These are phyloP conservation scores for Boehmeria nivea DNA, from an alignment of 306 rosid species.

Conservation along the genomic window DNA sequence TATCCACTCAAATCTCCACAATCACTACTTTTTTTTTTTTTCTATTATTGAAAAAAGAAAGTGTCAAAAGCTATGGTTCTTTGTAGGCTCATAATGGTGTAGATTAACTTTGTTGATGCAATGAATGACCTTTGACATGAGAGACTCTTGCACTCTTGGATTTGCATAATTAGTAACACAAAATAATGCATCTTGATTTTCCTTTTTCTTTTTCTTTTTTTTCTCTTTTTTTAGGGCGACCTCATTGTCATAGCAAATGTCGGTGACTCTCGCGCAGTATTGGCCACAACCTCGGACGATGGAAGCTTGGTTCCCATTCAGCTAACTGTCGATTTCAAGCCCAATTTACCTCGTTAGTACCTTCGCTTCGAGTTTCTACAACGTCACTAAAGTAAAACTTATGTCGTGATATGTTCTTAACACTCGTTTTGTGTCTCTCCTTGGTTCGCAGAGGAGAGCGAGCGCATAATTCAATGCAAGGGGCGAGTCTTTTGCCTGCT, in stretches of 20 bases:
- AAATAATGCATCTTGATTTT: not conserved
- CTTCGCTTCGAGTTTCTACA: too few relatives aligned
- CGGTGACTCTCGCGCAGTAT: slow-evolving; percentile 92
- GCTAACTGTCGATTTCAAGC: slow-evolving; percentile 92
- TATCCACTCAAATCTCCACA: not conserved
- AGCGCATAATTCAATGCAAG: slow-evolving; percentile 69
- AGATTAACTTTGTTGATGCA: not conserved
- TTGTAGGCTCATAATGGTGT: not conserved
- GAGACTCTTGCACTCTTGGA: not conserved
- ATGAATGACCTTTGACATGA: not conserved
- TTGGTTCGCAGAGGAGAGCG: slow-evolving; percentile 82
- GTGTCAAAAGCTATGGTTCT: not conserved
- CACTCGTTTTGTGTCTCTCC: too few relatives aligned
- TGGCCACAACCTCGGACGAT: slow-evolving; percentile 67
- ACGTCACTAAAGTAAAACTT: not conserved
- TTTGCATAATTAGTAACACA: not conserved
- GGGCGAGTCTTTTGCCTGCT: slow-evolving; percentile 73
- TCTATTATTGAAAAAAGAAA: not conserved
- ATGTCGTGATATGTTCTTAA: not conserved
- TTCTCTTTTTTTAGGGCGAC: slow-evolving; percentile 51
- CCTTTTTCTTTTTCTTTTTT: not conserved
- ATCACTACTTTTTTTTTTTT: not conserved
- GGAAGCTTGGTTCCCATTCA: slow-evolving; percentile 62
- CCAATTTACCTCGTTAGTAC: slow-evolving; percentile 81
- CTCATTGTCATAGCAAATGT: slow-evolving; percentile 64